A percentile compares a stretch with the other conserved stretches of the same genome.
phyloP scores from a whole-genome alignment of 2,329 filamentous ascomycete genomes.

The Colletotrichum coccodes region DNA sequence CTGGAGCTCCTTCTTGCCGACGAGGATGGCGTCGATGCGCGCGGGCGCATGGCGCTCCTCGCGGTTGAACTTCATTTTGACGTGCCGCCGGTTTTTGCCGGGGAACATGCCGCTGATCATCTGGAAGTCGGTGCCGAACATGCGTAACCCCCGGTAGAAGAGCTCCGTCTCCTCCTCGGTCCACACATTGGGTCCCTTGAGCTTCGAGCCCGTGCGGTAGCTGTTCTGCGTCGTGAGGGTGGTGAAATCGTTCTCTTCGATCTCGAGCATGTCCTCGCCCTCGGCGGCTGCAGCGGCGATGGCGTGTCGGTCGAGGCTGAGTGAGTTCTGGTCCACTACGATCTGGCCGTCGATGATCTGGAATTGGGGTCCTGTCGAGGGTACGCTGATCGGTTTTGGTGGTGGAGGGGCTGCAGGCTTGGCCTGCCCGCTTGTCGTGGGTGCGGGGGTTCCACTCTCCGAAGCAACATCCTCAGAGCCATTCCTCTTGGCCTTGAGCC shows the following conservation, averaged over 20 bases:
- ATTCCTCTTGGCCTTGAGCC: constrained; percentile 40
- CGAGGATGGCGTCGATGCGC: constrained; percentile 72
- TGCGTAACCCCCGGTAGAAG: constrained; percentile 79
- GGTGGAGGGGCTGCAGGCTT: constrained; percentile 36
- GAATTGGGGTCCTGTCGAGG: constrained; percentile 60
- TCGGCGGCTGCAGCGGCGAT: constrained; percentile 61
- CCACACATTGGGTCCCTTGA: constrained; percentile 75
- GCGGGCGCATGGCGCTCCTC: constrained; percentile 76
- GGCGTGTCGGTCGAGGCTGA: constrained; percentile 76
- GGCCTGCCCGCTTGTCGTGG: not conserved
- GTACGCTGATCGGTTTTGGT: constrained; percentile 34
- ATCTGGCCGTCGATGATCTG: constrained; percentile 78
- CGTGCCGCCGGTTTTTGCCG: constrained; percentile 74
- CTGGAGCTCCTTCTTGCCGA: constrained; percentile 64
- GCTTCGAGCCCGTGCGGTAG: constrained; percentile 70
- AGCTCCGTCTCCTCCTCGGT: constrained; percentile 75
- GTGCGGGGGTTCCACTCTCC: constrained; percentile 32
- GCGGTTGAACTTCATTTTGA: constrained; percentile 86
- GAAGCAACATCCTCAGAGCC: constrained; percentile 33
- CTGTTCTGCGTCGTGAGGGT: constrained; percentile 75
- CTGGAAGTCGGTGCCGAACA: constrained; percentile 86
- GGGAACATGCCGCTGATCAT: constrained; percentile 83
- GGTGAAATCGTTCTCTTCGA: constrained; percentile 84
- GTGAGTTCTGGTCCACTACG: constrained; percentile 74
- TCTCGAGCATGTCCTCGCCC: constrained; percentile 66